Base-by-base conservation (phyloP, 2,329 filamentous ascomycete genomes). In the Pyrenochaeta sp. region DNA sequence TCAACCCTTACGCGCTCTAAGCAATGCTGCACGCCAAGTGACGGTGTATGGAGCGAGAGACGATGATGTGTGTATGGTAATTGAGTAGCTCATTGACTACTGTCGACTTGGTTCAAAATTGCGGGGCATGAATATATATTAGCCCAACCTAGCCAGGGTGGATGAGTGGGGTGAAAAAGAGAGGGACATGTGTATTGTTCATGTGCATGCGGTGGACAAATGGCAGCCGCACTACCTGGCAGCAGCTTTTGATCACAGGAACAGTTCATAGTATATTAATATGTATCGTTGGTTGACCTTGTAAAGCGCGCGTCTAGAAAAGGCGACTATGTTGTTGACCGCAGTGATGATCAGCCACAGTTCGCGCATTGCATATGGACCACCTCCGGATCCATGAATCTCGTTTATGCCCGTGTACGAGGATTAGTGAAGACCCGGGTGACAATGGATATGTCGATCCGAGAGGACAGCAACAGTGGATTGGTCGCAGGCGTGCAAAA, bases 1-100 rank as follows among this genome's bases (percentile, higher is more conserved):
- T 91, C 62, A 92, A 92, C 77, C 88, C 88, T 11, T 92, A 87
- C 68, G 88, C 88, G 51, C 67, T 80, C 42, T 80, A 66, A 70
- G 19, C n/a, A n/a, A n/a, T n/a, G n/a, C n/a, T n/a, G n/a, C n/a
- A n/a, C n/a, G n/a, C n/a, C n/a, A n/a, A n/a, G n/a, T n/a, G n/a
- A n/a, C n/a, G n/a, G n/a, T n/a, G n/a, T n/a, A n/a, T n/a, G n/a
- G n/a, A n/a, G n/a, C n/a, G n/a, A n/a, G n/a, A n/a, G 19, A 34
- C 14, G 34, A 41, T 23, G 31, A 35, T 8, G 29, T 24, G 26
- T 32, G 19, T 34, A 34, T 22, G 31, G 31, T 22, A 34, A n/a
- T n/a, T 8, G 19, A 32, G 43, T 36, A 48, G 48, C 38, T 43
- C 20, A 55, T 44, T 29, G 37, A 35, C 49, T 49, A 51, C 38